These are phyloP conservation scores for Malassezia caprae DNA, from an alignment of 1,284 basidiomycete species.

Conservation along the genomic window DNA sequence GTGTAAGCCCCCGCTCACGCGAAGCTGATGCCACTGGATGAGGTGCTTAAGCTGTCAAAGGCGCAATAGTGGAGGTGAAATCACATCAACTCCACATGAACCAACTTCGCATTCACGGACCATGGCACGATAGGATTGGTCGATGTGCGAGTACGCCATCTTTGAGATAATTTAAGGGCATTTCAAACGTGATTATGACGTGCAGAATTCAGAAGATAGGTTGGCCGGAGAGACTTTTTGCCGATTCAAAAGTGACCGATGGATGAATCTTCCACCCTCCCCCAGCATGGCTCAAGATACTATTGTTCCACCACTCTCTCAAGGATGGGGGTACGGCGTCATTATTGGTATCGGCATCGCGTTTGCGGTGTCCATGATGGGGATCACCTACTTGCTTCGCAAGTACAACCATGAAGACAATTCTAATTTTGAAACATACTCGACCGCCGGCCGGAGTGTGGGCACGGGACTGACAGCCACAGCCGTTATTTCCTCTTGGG, in stretches of 20 bases:
- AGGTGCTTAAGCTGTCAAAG: background rate
- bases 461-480: conserved; percentile 36
- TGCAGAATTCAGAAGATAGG: background rate
- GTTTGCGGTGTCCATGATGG: conserved; percentile 40
- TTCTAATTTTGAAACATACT: conserved; percentile 29
- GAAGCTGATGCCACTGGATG: background rate
- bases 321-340: conserved; percentile 44
- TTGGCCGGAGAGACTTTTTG: background rate
- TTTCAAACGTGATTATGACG: background rate
- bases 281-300: background rate
- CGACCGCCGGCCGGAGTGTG: conserved; percentile 28
- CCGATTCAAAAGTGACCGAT: background rate
- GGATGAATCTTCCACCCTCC: background rate
- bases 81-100: background rate
- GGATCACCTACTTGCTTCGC: conserved; percentile 25
- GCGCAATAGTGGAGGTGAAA: background rate
- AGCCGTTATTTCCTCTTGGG: conserved; percentile 20
- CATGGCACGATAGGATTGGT: background rate
- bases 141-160: background rate
- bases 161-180: background rate
- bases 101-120: background rate
- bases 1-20: background rate
- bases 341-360: conserved; percentile 40
- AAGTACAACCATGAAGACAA: conserved; percentile 31
- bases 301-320: conserved; percentile 25